Percentiles rank a stretch among this genome's conserved stretches.
Evolutionary conservation across 2,329 filamentous ascomycete genomes (phyloP).

Genomic region (Periconia sp.): DNA sequence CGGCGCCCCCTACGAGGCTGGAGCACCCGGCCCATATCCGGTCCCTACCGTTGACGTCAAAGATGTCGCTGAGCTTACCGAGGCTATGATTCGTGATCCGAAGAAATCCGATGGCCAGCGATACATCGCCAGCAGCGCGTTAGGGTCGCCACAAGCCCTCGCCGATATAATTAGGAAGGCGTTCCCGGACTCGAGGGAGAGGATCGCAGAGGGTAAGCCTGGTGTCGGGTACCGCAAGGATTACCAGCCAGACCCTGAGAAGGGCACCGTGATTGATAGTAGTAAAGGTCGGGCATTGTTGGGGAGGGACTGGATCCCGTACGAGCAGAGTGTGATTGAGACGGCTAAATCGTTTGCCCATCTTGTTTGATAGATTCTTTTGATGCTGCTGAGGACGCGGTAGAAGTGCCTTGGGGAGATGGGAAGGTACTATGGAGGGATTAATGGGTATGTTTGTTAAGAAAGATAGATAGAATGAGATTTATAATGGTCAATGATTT

Average conservation of each 20-base stretch:
- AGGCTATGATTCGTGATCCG: constrained; percentile 43
- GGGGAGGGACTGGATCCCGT: constrained; percentile 17
- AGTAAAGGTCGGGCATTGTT: constrained; percentile 20
- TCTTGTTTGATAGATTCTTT: constrained; percentile 5
- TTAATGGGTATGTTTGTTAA: no score
- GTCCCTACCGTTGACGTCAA: constrained; percentile 47
- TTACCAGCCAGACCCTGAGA: constrained; percentile 21
- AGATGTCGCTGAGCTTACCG: constrained; percentile 47
- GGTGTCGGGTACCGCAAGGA: constrained; percentile 43
- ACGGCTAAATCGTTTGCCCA: constrained; percentile 38
- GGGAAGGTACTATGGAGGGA: not conserved
- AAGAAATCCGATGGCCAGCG: constrained; percentile 44
- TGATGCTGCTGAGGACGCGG: not conserved
- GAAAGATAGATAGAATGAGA: no score
- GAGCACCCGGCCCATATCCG: constrained; percentile 22
- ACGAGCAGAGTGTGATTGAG: constrained; percentile 33
- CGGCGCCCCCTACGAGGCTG: constrained; percentile 28
- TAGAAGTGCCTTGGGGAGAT: not conserved
- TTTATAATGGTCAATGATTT: no score
- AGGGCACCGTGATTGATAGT: constrained; percentile 12
- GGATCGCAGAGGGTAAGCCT: constrained; percentile 43
- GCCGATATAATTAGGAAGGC: constrained; percentile 47
- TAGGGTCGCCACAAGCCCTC: constrained; percentile 40
- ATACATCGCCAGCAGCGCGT: constrained; percentile 41
- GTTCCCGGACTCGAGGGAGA: constrained; percentile 37